Base-by-base conservation (phyloP, 805 yeast species). In the Lachancea mirantina region DNA sequence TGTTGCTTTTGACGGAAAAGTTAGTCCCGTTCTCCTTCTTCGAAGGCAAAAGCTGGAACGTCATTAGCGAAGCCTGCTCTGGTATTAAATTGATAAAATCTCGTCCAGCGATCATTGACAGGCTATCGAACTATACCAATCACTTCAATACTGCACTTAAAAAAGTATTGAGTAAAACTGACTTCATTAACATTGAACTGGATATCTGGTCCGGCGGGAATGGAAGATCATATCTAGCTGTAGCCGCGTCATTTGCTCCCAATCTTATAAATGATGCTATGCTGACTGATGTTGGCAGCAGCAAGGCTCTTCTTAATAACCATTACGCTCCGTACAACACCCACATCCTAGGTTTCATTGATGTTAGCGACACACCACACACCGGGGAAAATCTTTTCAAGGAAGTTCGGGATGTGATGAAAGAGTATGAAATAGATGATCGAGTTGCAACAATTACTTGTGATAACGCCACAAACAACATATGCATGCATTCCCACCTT, bases 341-440 rank as follows among this genome's bases (percentile, higher is more conserved):
- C 28, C 44, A 40, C 20, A 14, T 40, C 13, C 29, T 37, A 26
- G 39, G 26, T 24, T 29, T 37, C 23, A 21, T 37, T 19, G n/a
- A n/a, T n/a, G n/a, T n/a, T n/a, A n/a, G n/a, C n/a, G n/a, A n/a
- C n/a, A n/a, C n/a, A n/a, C n/a, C n/a, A n/a, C n/a, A n/a, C n/a
- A n/a, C n/a, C n/a, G 36, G 38, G 11, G 35, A 30, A 15, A 26
- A 18, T 13, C 5, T 30, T 9, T 23, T 15, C 4, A 13, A 11
- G 4, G 13, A 5, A n/a, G 34, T 22, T n/a, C 17, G 17, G 15
- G 15, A 30, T 5, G 28, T 30, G 11, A 23, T 36, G n/a, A 13
- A 18, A 10, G 14, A 17, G 14, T 28, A 17, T 14, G 30, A 32
- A 4, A 34, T 36, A 9, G 26, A 26, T n/a, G 14, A 23, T 11